A percentile compares a stretch with the other conserved stretches of the same genome.
These are phyloP conservation scores for Rhododendron williamsianum DNA, from an alignment of 148 eudicot species.

Conservation along the genomic window DNA sequence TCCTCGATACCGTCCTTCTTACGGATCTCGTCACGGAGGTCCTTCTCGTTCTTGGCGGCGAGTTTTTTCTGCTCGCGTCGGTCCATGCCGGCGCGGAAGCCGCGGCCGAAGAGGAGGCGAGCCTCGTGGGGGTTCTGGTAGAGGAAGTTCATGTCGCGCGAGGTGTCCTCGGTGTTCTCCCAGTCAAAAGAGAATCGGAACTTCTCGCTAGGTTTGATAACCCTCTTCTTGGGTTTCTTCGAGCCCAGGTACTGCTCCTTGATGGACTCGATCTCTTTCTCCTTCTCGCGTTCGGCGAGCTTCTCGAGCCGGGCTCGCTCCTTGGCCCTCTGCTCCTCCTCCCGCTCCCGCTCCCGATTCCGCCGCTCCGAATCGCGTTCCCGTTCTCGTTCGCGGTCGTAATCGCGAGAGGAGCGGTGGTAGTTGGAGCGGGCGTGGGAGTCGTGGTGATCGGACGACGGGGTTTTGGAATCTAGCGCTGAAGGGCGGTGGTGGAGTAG, in stretches of 20 bases:
- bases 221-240: conserved; percentile 75
- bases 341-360: conserved; percentile 60
- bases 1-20: conserved; percentile 41
- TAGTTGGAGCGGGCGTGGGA: conserved; percentile 14
- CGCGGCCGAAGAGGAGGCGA: conserved; percentile 42
- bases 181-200: conserved; percentile 65
- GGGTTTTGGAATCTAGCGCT: background rate
- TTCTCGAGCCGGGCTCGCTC: conserved; percentile 66
- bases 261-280: conserved; percentile 65
- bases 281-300: conserved; percentile 63
- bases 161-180: conserved; percentile 78
- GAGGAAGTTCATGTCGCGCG: conserved; percentile 60
- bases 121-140: conserved; percentile 77
- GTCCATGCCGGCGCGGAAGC: conserved; percentile 46
- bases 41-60: conserved; percentile 44
- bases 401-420: conserved; percentile 16
- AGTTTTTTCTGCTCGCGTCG: conserved; percentile 47
- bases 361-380: conserved; percentile 39
- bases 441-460: background rate
- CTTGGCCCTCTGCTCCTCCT: conserved; percentile 56
- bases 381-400: conserved; percentile 11
- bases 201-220: conserved; percentile 77
- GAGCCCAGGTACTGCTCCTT: conserved; percentile 80
- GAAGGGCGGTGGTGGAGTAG: conserved; percentile 22
- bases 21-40: conserved; percentile 31